phyloP scores from a whole-genome alignment of 805 yeast genomes.

The Candida pseudoglaebosa region DNA sequence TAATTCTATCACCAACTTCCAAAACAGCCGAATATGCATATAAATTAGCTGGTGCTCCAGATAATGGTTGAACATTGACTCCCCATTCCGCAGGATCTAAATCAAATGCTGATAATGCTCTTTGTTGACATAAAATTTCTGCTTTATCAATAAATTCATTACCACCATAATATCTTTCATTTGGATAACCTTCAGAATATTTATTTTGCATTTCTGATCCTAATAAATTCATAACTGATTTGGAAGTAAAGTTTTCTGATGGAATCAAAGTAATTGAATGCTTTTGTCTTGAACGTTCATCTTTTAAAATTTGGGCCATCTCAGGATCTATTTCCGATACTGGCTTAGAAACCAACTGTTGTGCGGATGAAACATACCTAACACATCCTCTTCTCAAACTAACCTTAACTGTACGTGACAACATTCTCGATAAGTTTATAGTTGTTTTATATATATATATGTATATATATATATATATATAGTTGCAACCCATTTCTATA shows the following conservation, averaged over 20 bases:
- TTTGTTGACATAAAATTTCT: slow-evolving; percentile 82
- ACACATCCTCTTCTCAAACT: slow-evolving; percentile 9
- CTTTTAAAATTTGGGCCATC: slow-evolving; percentile 69
- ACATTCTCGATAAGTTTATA: slow-evolving; percentile 22
- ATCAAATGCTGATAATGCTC: slow-evolving; percentile 83
- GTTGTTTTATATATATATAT: slow-evolving; percentile 28
- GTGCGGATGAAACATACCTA: slow-evolving; percentile 11
- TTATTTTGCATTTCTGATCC: slow-evolving; percentile 98
- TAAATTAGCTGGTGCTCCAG: slow-evolving; percentile 96
- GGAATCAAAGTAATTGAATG: slow-evolving; percentile 91
- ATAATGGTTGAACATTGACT: slow-evolving; percentile 90
- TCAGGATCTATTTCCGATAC: slow-evolving; percentile 79
- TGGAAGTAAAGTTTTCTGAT: slow-evolving; percentile 93
- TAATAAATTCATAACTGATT: slow-evolving; percentile 87
- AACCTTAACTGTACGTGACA: slow-evolving; percentile 10
- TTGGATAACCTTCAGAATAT: slow-evolving; percentile 98
- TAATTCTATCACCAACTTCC: slow-evolving; percentile 86
- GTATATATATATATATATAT: background rate
- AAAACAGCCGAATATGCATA: slow-evolving; percentile 86
- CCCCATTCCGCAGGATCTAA: slow-evolving; percentile 88
- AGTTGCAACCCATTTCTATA: slow-evolving; percentile 3
- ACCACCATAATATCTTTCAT: slow-evolving; percentile 97
- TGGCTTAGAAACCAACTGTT: slow-evolving; percentile 54
- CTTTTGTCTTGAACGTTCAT: slow-evolving; percentile 82
- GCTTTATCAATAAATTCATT: slow-evolving; percentile 90